Conservation (phyloP, 2,329 filamentous ascomycete species). For the Alternaria gaisen region DNA sequence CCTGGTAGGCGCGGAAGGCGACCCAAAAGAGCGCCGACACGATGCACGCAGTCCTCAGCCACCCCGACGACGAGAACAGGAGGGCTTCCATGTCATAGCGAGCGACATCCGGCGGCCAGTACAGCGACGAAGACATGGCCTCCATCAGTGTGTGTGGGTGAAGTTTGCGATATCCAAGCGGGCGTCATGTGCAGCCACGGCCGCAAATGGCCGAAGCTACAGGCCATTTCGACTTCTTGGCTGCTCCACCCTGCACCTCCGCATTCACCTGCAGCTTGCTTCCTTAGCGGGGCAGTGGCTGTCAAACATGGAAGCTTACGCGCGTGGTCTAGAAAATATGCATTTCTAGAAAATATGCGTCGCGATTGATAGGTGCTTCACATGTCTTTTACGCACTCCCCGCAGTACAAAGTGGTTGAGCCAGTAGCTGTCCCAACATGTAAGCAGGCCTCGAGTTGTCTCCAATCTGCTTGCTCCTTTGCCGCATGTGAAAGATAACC, state of each 20-base stretch:
- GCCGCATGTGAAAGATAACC: conserved; percentile 15
- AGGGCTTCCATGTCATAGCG: conserved; percentile 49
- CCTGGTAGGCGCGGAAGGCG: conserved; percentile 84
- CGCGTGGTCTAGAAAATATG: not conserved
- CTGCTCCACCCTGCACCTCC: conserved; percentile 19
- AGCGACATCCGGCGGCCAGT: conserved; percentile 46
- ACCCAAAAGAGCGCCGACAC: conserved; percentile 62
- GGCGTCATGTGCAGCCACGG: conserved; percentile 10
- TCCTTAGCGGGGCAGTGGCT: conserved; percentile 12
- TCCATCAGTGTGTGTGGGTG: conserved; percentile 2
- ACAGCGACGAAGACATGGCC: conserved; percentile 33
- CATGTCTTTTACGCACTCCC: not conserved
- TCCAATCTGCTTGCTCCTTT: not conserved
- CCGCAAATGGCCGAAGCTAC: conserved; percentile 26
- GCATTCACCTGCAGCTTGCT: conserved; percentile 13
- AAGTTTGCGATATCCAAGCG: conserved; percentile 1
- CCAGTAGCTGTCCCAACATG: conserved; percentile 18
- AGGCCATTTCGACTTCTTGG: conserved; percentile 21
- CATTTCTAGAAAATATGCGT: not conserved
- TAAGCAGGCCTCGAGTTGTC: not conserved
- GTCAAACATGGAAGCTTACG: not conserved
- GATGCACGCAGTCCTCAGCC: conserved; percentile 48
- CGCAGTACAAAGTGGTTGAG: not conserved
- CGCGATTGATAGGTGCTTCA: not conserved
- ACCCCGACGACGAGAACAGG: conserved; percentile 46